phyloP scores from a whole-genome alignment of 1,139 yeast species.

The Candida albicans region DNA sequence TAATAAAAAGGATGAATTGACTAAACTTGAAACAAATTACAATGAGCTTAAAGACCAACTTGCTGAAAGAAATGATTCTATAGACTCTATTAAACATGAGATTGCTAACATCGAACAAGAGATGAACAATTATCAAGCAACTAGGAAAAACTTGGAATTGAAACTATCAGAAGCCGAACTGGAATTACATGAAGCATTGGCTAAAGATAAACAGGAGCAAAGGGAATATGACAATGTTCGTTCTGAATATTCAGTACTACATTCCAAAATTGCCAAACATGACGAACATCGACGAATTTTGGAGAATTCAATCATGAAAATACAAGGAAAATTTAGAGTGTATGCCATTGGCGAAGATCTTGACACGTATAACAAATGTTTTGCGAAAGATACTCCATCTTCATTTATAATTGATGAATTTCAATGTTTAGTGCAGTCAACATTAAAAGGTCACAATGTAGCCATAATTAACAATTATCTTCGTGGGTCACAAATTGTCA shows the following conservation, averaged over 20 bases:
- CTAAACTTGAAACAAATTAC: background rate
- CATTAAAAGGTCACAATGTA: conserved; percentile 20
- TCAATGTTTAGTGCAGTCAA: conserved; percentile 19
- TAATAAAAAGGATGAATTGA: background rate
- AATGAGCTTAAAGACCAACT: conserved; percentile 9
- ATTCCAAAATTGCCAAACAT: conserved; percentile 22
- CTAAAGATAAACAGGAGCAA: conserved; percentile 7
- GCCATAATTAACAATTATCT: conserved; percentile 17
- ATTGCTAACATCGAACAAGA: conserved; percentile 9
- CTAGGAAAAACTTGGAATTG: conserved; percentile 4
- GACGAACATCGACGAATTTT: conserved; percentile 37
- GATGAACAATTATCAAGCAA: conserved; percentile 8
- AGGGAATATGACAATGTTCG: conserved; percentile 11
- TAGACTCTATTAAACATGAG: conserved; percentile 9
- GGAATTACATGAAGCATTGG: background rate
- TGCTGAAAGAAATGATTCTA: conserved; percentile 3
- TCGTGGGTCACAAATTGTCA: conserved; percentile 6
- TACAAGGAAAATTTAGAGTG: conserved; percentile 38
- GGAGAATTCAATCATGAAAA: conserved; percentile 55
- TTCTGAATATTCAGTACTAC: conserved; percentile 12
- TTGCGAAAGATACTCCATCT: conserved; percentile 12
- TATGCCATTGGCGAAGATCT: conserved; percentile 21
- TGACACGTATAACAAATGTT: conserved; percentile 22
- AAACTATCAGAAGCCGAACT: conserved; percentile 4
- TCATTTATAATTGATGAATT: conserved; percentile 22